Base-by-base conservation (phyloP, 1,284 basidiomycete genomes). In the Pyrrhoderma lamaoense region DNA sequence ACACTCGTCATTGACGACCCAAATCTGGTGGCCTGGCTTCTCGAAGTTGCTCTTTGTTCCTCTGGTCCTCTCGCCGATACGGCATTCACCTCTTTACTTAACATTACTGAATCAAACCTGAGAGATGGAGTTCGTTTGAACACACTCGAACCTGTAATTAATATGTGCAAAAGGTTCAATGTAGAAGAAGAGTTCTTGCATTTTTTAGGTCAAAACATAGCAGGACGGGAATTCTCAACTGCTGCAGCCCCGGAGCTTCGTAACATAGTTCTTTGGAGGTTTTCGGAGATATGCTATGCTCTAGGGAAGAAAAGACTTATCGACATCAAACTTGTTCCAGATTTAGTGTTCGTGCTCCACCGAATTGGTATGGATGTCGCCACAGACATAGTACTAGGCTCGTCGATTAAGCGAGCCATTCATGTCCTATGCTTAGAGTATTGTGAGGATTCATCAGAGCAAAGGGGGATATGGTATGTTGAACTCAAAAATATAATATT, bases 301-400 rank as follows among this genome's bases (percentile, higher is more conserved):
- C 36, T 54, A 22, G 52, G 27, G 8, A 38, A 45, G 37, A 11
- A 19, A n/a, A 48, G 31, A 8, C 19, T 64, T 34, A 59, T 74
- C n/a, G 56, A 57, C 21, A 50, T 54, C 5, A 60, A 66, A 14
- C 77, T 80, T n/a, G 61, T 76, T 2, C 69, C 76, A 2, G 70
- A 77, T 49, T 60, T 79, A n/a, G 58, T 81, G 5, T 62, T 69
- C 1, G 58, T 87, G 42, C 54, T 80, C 4, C 63, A 82, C 14
- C 35, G 37, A 2, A 62, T 87, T 19, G 79, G 70, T 2, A 70
- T 84, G 56, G 85, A 87, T 58, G 62, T 69, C 0, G 62, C 67
- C 5, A 73, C 73, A 16, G 64, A 71, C 1, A 57, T 62, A 2
- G 71, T 75, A 11, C 64, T 80, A 8, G 66, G 64, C 43, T 65